phyloP scores from a whole-genome alignment of 192 early-diverging fungal genomes.

The Coemansia aciculifera region DNA sequence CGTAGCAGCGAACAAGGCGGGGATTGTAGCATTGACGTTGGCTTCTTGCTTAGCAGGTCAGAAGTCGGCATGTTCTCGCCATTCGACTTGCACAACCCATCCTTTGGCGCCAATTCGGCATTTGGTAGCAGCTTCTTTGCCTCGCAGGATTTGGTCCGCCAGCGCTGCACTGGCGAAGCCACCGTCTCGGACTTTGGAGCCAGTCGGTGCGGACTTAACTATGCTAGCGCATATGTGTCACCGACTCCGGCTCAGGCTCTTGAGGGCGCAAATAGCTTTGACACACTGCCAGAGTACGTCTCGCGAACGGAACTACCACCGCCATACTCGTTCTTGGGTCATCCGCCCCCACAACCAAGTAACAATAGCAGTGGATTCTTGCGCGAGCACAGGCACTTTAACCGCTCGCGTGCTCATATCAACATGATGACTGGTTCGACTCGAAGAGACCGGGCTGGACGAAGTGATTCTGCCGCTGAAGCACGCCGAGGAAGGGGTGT shows the following conservation, averaged over 20 bases:
- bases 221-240: conserved; percentile 4
- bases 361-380: background rate
- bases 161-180: conserved; percentile 38
- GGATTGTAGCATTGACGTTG: conserved; percentile 8
- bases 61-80: conserved; percentile 2
- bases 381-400: conserved; percentile 8
- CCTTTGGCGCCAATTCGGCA: conserved; percentile 23
- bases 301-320: conserved; percentile 34
- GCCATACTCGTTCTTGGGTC: conserved; percentile 19
- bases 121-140: conserved; percentile 48
- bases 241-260: conserved; percentile 7
- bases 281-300: conserved; percentile 47
- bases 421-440: conserved; percentile 12
- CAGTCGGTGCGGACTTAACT: conserved; percentile 25
- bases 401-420: conserved; percentile 18
- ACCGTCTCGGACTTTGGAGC: conserved; percentile 43
- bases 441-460: background rate
- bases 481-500: background rate
- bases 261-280: conserved; percentile 29
- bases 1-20: background rate
- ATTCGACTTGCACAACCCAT: conserved; percentile 15
- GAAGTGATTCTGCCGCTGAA: background rate
- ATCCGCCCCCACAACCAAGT: conserved; percentile 3
- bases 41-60: background rate
- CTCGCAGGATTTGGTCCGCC: conserved; percentile 26